Evolutionary conservation across 306 rosid species (phyloP).

Genomic region (Vicia faba): DNA sequence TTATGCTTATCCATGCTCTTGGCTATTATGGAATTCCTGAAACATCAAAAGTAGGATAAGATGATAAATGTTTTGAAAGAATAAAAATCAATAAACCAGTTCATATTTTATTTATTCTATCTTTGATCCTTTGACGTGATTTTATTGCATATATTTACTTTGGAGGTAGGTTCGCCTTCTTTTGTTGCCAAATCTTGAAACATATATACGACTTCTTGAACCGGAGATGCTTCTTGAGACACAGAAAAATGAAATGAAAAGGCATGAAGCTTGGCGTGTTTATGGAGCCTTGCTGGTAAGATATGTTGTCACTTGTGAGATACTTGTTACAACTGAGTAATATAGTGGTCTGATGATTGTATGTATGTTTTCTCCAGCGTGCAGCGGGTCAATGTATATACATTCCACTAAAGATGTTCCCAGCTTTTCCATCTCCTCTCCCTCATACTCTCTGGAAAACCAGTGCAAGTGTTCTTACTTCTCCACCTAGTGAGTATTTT

Average conservation of each 20-base stretch:
- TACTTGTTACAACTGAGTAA: slow-evolving; percentile 14
- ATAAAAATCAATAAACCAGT: slow-evolving; percentile 23
- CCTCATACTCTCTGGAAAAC: slow-evolving; percentile 46
- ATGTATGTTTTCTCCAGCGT: slow-evolving; percentile 44
- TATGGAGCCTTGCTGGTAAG: slow-evolving; percentile 82
- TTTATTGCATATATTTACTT: slow-evolving; percentile 25
- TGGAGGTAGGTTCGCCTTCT: slow-evolving; percentile 70
- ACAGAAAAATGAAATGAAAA: slow-evolving; percentile 81
- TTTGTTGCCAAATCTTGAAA: slow-evolving; percentile 74
- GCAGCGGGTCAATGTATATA: slow-evolving; percentile 60
- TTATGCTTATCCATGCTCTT: slow-evolving; percentile 37
- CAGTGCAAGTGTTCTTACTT: slow-evolving; percentile 46
- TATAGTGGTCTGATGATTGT: slow-evolving; percentile 31
- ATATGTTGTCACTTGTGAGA: slow-evolving; percentile 16
- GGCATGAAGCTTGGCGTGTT: slow-evolving; percentile 91
- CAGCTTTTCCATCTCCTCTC: slow-evolving; percentile 43
- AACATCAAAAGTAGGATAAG: not conserved
- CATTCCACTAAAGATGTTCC: slow-evolving; percentile 50
- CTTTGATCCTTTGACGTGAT: slow-evolving; percentile 27
- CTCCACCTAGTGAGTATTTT: slow-evolving; percentile 49
- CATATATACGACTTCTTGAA: slow-evolving; percentile 77
- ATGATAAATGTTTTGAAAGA: not conserved
- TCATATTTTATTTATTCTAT: slow-evolving; percentile 17
- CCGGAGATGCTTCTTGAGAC: slow-evolving; percentile 76
- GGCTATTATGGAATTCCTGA: slow-evolving; percentile 9